phyloP scores from a whole-genome alignment of 2,329 filamentous ascomycete species.

The Davidsoniella australis region DNA sequence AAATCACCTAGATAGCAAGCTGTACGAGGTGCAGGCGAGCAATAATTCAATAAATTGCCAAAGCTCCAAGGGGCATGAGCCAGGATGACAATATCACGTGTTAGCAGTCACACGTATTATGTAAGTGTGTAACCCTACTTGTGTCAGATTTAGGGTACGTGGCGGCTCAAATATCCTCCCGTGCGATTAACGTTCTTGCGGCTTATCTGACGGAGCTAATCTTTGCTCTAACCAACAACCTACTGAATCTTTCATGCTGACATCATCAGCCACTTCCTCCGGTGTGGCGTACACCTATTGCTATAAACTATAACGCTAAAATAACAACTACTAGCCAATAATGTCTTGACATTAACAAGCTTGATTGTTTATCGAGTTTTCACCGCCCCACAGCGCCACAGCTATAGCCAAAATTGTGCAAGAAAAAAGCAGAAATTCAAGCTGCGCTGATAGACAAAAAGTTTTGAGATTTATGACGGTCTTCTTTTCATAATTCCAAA shows the following conservation, averaged over 20 bases:
- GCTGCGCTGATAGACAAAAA: neutral
- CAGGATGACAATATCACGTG: too few species aligned
- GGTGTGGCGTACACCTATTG: neutral
- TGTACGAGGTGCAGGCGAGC: too few species aligned
- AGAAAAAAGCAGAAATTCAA: neutral
- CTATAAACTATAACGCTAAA: neutral
- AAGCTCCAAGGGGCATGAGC: too few species aligned
- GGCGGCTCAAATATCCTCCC: too few species aligned
- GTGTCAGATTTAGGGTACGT: too few species aligned
- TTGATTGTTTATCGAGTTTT: constrained; percentile 12
- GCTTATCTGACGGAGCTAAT: too few species aligned
- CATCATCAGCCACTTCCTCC: neutral
- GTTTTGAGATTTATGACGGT: neutral
- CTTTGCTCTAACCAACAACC: too few species aligned
- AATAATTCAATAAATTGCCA: too few species aligned
- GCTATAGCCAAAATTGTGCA: constrained; percentile 12
- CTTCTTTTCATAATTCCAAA: neutral
- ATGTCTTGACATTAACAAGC: neutral
- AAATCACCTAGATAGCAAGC: too few species aligned
- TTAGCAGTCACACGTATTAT: too few species aligned
- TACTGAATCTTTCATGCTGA: neutral
- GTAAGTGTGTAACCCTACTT: too few species aligned
- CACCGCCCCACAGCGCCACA: constrained; percentile 9
- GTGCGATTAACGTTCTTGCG: too few species aligned
- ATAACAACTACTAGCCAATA: neutral